phyloP scores from a whole-genome alignment of 768 basidiomycete species.

The Paxillus involutus region DNA sequence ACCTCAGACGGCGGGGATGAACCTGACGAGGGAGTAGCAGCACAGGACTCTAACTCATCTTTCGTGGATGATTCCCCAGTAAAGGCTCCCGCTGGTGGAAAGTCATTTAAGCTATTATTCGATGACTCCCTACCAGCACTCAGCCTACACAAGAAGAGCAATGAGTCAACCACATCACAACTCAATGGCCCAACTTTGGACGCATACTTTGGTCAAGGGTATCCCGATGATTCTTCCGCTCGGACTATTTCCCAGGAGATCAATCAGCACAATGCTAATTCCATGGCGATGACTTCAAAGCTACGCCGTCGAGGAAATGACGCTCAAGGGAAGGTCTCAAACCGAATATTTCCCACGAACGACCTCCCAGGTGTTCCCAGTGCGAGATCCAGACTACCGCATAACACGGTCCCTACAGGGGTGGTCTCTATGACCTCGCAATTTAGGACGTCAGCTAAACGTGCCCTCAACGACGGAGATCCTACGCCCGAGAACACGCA shows the following conservation, averaged over 20 bases:
- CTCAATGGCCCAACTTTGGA: not conserved
- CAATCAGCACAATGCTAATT: not conserved
- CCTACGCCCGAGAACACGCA: conserved; percentile 7
- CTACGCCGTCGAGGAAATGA: not conserved
- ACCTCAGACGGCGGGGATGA: conserved; percentile 37
- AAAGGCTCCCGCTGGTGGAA: conserved; percentile 56
- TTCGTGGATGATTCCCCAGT: conserved; percentile 74
- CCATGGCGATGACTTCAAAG: not conserved
- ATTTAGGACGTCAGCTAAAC: conserved; percentile 41
- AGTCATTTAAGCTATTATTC: conserved; percentile 68
- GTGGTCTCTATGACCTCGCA: conserved; percentile 5
- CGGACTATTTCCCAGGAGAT: conserved; percentile 1
- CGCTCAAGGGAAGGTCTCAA: conserved; percentile 1
- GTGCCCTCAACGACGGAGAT: conserved; percentile 38
- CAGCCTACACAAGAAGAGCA: conserved; percentile 15
- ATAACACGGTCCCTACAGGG: not conserved
- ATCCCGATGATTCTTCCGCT: not conserved
- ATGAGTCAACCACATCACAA: not conserved
- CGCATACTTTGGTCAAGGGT: not conserved
- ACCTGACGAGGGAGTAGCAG: conserved; percentile 31
- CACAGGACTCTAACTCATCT: conserved; percentile 35
- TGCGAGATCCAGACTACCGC: not conserved
- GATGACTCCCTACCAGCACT: conserved; percentile 43
- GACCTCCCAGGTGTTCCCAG: not conserved
- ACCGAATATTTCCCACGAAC: conserved; percentile 14